Conservation (phyloP, 2,329 filamentous ascomycete species). For the Myriosclerotinia scirpicola region DNA sequence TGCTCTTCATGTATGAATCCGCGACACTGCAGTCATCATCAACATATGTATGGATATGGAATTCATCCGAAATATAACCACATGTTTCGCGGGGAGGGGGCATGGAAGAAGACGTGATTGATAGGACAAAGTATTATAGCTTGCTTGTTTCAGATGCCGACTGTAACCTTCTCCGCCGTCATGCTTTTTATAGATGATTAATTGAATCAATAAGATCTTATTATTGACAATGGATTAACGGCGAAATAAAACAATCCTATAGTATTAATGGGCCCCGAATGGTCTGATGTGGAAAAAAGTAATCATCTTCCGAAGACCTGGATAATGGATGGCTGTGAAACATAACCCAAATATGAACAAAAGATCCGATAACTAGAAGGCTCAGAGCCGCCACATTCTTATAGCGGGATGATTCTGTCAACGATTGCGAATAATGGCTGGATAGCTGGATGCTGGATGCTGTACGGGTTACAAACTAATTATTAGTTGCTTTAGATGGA, state of each 20-base stretch:
- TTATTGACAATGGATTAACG: not conserved
- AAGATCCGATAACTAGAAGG: not conserved
- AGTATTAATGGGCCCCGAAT: not conserved
- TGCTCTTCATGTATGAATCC: not conserved
- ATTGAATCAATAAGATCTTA: not conserved
- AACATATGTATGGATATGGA: not conserved
- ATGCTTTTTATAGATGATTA: not conserved
- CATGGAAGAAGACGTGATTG: constrained; percentile 19
- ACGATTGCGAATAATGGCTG: not conserved
- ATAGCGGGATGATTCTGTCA: not conserved
- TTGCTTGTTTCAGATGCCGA: constrained; percentile 22
- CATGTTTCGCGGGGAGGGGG: not conserved
- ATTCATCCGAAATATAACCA: not conserved
- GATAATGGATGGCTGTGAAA: not conserved
- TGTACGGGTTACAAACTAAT: not conserved
- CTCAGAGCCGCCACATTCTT: not conserved
- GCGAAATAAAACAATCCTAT: not conserved
- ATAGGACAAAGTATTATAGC: not conserved
- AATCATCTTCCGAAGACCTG: not conserved
- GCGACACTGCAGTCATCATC: not conserved
- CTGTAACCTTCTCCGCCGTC: not conserved
- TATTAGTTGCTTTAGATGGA: not conserved
- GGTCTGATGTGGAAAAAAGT: constrained; percentile 1
- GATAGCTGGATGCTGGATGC: constrained; percentile 3
- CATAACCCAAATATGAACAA: too few species aligned